Conservation (phyloP, 2,329 filamentous ascomycete species). For the Neonectria neomacrospora region DNA sequence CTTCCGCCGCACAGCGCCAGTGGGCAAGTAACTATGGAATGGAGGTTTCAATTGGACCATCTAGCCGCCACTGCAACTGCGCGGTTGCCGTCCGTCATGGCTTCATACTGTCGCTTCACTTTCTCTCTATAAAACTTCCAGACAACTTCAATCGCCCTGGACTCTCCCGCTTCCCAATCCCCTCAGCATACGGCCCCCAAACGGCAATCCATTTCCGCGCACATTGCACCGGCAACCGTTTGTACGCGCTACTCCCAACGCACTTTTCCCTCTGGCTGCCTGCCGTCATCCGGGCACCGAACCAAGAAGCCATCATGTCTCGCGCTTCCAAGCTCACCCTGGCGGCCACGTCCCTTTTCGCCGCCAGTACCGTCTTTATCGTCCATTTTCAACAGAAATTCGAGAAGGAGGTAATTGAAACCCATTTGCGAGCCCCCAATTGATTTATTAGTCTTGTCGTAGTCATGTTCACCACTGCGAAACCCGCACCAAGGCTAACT, state of each 20-base stretch:
- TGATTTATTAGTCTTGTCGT: not conserved
- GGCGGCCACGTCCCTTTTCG: slow-evolving; percentile 78
- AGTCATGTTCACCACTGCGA: not conserved
- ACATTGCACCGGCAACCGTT: not conserved
- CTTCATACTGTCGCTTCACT: slow-evolving; percentile 10
- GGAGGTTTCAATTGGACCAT: slow-evolving; percentile 3
- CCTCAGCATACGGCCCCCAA: not conserved
- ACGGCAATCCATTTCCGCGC: slow-evolving; percentile 9
- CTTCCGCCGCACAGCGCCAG: not conserved
- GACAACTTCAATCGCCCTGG: not conserved
- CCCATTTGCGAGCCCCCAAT: not conserved
- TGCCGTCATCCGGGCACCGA: not conserved
- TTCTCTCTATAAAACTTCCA: not conserved
- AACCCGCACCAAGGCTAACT: slow-evolving; percentile 22
- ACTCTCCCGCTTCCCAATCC: not conserved
- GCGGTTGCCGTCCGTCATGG: slow-evolving; percentile 18
- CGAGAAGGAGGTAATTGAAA: slow-evolving; percentile 78
- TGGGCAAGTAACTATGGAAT: not conserved
- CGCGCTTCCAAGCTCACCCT: slow-evolving; percentile 89
- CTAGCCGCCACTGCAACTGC: slow-evolving; percentile 8
- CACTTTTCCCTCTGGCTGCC: not conserved
- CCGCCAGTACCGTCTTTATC: slow-evolving; percentile 79
- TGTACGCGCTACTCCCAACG: not conserved
- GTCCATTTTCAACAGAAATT: slow-evolving; percentile 90
- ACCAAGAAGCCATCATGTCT: slow-evolving; percentile 79